A percentile compares a stretch with the other conserved stretches of the same genome.
Conservation (phyloP, 257 asterid genomes). For the Craterostigma plantagineum region DNA sequence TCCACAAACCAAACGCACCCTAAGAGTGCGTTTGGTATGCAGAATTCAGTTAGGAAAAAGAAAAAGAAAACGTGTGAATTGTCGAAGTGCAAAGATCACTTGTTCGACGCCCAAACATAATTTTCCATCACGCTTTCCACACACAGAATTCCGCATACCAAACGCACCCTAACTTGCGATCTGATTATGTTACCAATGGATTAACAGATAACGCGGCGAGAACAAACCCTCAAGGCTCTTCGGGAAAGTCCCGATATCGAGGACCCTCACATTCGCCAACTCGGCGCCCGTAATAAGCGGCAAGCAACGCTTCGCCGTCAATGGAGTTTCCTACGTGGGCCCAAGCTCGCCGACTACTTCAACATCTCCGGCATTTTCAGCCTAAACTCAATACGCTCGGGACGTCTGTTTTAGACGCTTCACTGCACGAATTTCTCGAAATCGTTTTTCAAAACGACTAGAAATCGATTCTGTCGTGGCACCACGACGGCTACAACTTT, state of each 20-base stretch:
- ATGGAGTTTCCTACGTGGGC: conserved; percentile 50
- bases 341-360: conserved; percentile 86
- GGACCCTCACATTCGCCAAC: conserved; percentile 50
- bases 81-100: too few relatives aligned
- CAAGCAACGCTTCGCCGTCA: conserved; percentile 71
- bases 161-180: too few relatives aligned
- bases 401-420: conserved; percentile 45
- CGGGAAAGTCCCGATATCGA: conserved; percentile 39
- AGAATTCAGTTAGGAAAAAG: too few relatives aligned
- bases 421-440: conserved; percentile 74
- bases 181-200: conserved; percentile 34
- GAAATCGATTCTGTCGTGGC: conserved; percentile 56
- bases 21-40: too few relatives aligned
- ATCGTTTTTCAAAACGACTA: conserved; percentile 65
- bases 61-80: too few relatives aligned
- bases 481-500: conserved; percentile 92
- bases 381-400: conserved; percentile 32
- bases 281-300: conserved; percentile 56
- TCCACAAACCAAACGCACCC: too few relatives aligned
- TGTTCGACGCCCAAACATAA: too few relatives aligned
- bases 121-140: too few relatives aligned
- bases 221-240: conserved; percentile 94
- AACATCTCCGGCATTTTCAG: conserved; percentile 75
- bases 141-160: too few relatives aligned
- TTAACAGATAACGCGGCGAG: conserved; percentile 95